These are phyloP conservation scores for Globisporangium recalcitrans DNA, from an alignment of 352 stramenopile species.

Conservation along the genomic window DNA sequence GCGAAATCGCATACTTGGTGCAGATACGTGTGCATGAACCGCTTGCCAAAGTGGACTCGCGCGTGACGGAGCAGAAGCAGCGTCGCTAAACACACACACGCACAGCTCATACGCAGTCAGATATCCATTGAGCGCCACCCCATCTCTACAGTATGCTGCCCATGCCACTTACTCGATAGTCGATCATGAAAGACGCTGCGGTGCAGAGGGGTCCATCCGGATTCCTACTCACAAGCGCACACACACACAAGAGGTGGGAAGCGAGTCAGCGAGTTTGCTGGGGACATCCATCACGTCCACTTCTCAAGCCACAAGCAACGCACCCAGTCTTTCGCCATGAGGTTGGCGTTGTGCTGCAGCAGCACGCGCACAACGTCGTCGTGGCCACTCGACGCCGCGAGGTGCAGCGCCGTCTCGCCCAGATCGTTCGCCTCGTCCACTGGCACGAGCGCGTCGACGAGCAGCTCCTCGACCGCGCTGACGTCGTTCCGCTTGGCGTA, in stretches of 20 bases:
- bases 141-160: background rate
- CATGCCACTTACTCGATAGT: conserved; percentile 49
- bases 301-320: conserved; percentile 15
- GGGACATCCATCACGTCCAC: background rate
- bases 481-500: conserved; percentile 3
- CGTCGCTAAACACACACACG: conserved; percentile 33
- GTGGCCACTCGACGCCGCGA: conserved; percentile 51
- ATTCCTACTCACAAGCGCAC: conserved; percentile 43
- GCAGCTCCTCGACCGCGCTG: conserved; percentile 9
- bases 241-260: conserved; percentile 13
- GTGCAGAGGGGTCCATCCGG: conserved; percentile 75
- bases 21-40: conserved; percentile 49
- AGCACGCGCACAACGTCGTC: conserved; percentile 52
- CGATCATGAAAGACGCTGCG: conserved; percentile 64
- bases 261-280: conserved; percentile 7
- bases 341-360: conserved; percentile 43
- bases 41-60: conserved; percentile 36
- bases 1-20: conserved; percentile 47
- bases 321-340: conserved; percentile 60
- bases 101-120: background rate
- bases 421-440: conserved; percentile 64
- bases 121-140: background rate
- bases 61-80: conserved; percentile 66
- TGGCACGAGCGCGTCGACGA: conserved; percentile 25
- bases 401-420: conserved; percentile 70